Percentiles rank a stretch among this genome's conserved stretches.
phyloP scores from a whole-genome alignment of 2,329 filamentous ascomycete genomes.

The Stagonosporopsis cucurbitacearum region DNA sequence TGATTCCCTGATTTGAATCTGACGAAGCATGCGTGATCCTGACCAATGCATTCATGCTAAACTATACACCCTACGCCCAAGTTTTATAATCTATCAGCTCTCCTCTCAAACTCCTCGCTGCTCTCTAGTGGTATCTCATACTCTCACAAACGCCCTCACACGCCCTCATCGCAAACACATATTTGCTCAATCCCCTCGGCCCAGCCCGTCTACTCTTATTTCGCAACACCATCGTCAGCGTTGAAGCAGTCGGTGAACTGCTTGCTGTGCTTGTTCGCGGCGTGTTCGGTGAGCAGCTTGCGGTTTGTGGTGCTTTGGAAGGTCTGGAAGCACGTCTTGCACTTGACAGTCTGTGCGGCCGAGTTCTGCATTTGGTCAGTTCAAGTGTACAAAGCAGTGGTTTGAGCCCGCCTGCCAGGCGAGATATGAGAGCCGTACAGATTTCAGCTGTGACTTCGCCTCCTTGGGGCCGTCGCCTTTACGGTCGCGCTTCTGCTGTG shows the following conservation, averaged over 20 bases:
- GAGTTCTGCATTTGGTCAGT: constrained; percentile 64
- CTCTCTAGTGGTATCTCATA: constrained; percentile 32
- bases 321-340: constrained; percentile 76
- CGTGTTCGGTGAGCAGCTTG: constrained; percentile 74
- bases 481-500: constrained; percentile 49
- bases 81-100: constrained; percentile 8
- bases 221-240: constrained; percentile 41
- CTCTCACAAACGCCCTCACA: constrained; percentile 21
- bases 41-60: constrained; percentile 7
- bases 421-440: constrained; percentile 30
- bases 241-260: constrained; percentile 72
- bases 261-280: constrained; percentile 79
- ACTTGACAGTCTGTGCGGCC: constrained; percentile 77
- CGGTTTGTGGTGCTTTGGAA: constrained; percentile 80
- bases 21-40: neutral
- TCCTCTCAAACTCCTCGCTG: constrained; percentile 11
- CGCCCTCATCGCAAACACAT: constrained; percentile 6
- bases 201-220: constrained; percentile 21
- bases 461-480: constrained; percentile 42
- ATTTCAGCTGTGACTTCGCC: constrained; percentile 47
- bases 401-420: neutral
- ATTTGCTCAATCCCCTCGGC: neutral
- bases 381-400: neutral
- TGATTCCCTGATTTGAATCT: neutral
- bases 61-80: constrained; percentile 13